A percentile compares a stretch with the other conserved stretches of the same genome.
Evolutionary conservation across 495 filamentous ascomycete genomes (phyloP).

Genomic region (Aspergillus steynii): DNA sequence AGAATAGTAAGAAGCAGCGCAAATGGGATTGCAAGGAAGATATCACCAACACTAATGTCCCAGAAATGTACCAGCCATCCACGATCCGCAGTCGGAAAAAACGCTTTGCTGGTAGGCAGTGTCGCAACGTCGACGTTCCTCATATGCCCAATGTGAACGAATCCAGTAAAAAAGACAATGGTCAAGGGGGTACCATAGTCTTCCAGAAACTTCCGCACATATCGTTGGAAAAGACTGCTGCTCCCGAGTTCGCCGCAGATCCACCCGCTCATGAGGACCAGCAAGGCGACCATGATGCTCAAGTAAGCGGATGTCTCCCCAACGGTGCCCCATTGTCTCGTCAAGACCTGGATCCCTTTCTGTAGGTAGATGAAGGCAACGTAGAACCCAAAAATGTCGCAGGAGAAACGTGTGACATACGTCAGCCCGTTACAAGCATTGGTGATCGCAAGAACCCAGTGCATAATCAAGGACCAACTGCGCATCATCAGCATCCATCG

Average conservation of each 20-base stretch:
- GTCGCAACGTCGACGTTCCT: slow-evolving; percentile 59
- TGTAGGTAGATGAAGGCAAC: slow-evolving; percentile 85
- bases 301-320: slow-evolving; percentile 69
- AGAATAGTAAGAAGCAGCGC: slow-evolving; percentile 81
- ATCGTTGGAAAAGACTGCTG: slow-evolving; percentile 68
- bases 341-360: slow-evolving; percentile 79
- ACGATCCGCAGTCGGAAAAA: slow-evolving; percentile 77
- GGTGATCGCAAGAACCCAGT: slow-evolving; percentile 75
- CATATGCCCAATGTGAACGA: slow-evolving; percentile 84
- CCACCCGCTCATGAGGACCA: slow-evolving; percentile 73
- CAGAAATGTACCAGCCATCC: slow-evolving; percentile 88
- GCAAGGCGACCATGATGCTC: slow-evolving; percentile 68
- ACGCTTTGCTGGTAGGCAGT: slow-evolving; percentile 72
- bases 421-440: slow-evolving; percentile 78
- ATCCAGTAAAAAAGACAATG: slow-evolving; percentile 85
- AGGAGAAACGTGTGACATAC: slow-evolving; percentile 82
- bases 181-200: slow-evolving; percentile 84
- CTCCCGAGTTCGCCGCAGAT: slow-evolving; percentile 68
- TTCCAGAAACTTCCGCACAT: slow-evolving; percentile 73
- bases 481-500: slow-evolving; percentile 9
- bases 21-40: slow-evolving; percentile 89
- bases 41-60: slow-evolving; percentile 70
- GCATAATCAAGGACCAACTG: slow-evolving; percentile 77
- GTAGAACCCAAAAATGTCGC: slow-evolving; percentile 88
- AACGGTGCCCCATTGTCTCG: slow-evolving; percentile 55